Base-by-base conservation (phyloP, 2,329 filamentous ascomycete species). In the Fusarium sp. region DNA sequence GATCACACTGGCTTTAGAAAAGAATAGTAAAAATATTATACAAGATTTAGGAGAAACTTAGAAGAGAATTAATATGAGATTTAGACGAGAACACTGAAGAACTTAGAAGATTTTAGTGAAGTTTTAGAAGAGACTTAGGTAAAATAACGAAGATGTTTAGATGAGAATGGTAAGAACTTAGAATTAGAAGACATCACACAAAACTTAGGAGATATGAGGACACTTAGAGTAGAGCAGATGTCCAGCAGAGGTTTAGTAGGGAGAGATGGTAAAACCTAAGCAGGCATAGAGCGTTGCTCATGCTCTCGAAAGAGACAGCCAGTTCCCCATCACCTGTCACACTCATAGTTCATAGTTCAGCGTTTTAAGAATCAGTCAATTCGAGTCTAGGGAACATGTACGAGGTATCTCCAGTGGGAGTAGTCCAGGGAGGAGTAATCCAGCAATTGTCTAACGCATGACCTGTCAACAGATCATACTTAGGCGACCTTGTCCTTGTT, bases 401-500 rank as follows among this genome's bases (percentile, higher is more conserved):
- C 76, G 74, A 69, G 60, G 69, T 59, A 69, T 72, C 65, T 75
- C 75, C 72, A 57, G 56, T 53, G 50, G 68, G 74, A 73, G 67
- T 67, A 62, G 65, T 78, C 61, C 61, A 36, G 44, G 56, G 55
- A 44, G 69, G 73, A 72, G 67, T 67, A 58, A 59, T 78, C 73
- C 72, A 76, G 74, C 71, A 69, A 62, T 72, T 71, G 72, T 69
- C 67, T 66, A 69, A 46, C 60, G 55, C 57, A 59, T 65, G 59
- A 61, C 59, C 62, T 51, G 52, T 57, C 57, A 50, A 52, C 50
- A 63, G 39, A 43, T 55, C 62, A 65, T 38, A 58, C 72, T 83
- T 84, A 87, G 62, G 79, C 76, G 65, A 80, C 77, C 88, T 93
- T 94, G 85, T 97, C 91, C 85, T 92, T 92, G 87, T 97, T 94